These are phyloP conservation scores for Keqinozyma sinolaborantium DNA, from an alignment of 1,139 yeast species.

Conservation along the genomic window DNA sequence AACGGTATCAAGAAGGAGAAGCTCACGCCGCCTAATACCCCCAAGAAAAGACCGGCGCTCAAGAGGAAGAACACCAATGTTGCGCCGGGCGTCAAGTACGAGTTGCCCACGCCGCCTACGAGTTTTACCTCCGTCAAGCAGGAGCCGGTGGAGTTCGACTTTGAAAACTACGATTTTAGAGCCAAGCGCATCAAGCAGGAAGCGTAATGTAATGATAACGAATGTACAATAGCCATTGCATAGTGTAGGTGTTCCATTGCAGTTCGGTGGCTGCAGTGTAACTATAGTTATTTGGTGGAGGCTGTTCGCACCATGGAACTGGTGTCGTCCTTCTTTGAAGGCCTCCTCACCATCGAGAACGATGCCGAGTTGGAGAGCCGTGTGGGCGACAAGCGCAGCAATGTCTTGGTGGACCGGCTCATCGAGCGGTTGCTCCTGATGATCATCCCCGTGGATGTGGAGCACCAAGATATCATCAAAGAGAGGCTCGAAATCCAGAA, in stretches of 20 bases:
- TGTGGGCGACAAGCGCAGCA: slow-evolving; percentile 7
- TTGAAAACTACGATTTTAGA: not conserved
- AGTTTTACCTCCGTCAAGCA: slow-evolving; percentile 14
- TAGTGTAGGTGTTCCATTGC: too few relatives aligned
- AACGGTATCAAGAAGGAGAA: slow-evolving; percentile 8
- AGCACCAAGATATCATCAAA: slow-evolving; percentile 34
- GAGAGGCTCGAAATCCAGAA: slow-evolving; percentile 57
- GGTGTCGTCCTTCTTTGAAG: slow-evolving; percentile 26
- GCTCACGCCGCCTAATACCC: slow-evolving; percentile 21
- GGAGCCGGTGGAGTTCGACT: slow-evolving; percentile 1
- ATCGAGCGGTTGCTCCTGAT: slow-evolving; percentile 66
- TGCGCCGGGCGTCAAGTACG: slow-evolving; percentile 9
- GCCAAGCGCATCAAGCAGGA: slow-evolving; percentile 1
- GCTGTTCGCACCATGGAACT: slow-evolving; percentile 32
- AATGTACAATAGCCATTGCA: slow-evolving; percentile 1
- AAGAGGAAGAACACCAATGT: slow-evolving; percentile 13
- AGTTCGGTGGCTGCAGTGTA: too few relatives aligned
- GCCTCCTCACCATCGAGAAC: slow-evolving; percentile 21
- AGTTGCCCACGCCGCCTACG: slow-evolving; percentile 18
- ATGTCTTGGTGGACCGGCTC: slow-evolving; percentile 60
- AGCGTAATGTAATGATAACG: slow-evolving; percentile 3
- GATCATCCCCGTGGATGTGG: slow-evolving; percentile 65
- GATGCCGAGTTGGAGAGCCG: slow-evolving; percentile 4
- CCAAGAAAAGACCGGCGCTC: slow-evolving; percentile 16
- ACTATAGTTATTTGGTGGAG: too few relatives aligned